Evolutionary conservation across 495 filamentous ascomycete species (phyloP).

Genomic region (Trichoderma asperelloides): DNA sequence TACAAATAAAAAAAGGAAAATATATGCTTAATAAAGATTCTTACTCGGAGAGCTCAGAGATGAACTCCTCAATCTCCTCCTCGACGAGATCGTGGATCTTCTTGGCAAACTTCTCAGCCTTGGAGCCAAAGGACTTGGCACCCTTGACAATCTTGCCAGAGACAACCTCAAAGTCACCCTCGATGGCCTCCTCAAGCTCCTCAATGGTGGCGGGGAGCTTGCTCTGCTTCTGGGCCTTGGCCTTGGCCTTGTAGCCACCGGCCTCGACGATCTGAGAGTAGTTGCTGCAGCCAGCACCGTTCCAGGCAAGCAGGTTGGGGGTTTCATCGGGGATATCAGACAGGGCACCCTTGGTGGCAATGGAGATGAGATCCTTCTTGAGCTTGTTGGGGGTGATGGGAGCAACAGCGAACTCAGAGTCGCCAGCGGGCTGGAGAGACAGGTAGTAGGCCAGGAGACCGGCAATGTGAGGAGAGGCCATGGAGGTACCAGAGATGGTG

Average conservation of each 20-base stretch:
- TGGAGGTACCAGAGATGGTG: constrained; percentile 98
- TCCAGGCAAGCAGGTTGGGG: constrained; percentile 88
- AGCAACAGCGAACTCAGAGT: constrained; percentile 83
- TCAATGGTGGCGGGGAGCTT: constrained; percentile 31
- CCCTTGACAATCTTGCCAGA: constrained; percentile 44
- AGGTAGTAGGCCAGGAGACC: constrained; percentile 97
- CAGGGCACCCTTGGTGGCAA: constrained; percentile 74
- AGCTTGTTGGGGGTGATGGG: constrained; percentile 88
- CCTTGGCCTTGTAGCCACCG: constrained; percentile 42
- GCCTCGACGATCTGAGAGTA: constrained; percentile 72
- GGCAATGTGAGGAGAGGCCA: constrained; percentile 96
- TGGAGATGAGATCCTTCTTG: constrained; percentile 75
- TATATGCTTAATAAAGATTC: neutral
- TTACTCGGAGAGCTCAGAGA: constrained; percentile 49
- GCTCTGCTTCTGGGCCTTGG: constrained; percentile 14
- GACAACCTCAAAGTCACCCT: constrained; percentile 47
- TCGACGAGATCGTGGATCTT: constrained; percentile 48
- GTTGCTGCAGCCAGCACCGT: constrained; percentile 91
- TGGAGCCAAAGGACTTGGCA: constrained; percentile 25
- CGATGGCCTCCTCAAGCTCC: constrained; percentile 53
- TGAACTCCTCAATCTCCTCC: constrained; percentile 59
- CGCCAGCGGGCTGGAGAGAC: constrained; percentile 80
- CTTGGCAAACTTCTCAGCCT: constrained; percentile 36
- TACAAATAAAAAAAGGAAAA: constrained; percentile 3
- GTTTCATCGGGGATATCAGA: constrained; percentile 77